These are phyloP conservation scores for Phytophthora multivora DNA, from an alignment of 352 stramenopile genomes.

Conservation along the genomic window DNA sequence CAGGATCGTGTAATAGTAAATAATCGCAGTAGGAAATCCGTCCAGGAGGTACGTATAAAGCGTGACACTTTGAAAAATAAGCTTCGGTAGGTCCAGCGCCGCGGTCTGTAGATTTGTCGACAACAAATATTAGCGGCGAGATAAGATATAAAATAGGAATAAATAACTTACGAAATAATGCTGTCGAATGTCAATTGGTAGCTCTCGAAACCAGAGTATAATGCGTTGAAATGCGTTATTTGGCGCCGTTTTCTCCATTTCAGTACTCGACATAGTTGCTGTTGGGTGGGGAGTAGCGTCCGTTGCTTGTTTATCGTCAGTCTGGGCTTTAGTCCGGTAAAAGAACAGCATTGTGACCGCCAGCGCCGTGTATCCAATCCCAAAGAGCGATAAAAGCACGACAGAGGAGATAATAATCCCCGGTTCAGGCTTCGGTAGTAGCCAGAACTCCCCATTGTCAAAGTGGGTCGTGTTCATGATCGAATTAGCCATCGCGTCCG, in stretches of 20 bases:
- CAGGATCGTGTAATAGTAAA: conserved; percentile 43
- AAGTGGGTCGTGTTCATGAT: conserved; percentile 46
- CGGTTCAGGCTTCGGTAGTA: conserved; percentile 31
- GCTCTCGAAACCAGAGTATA: neutral
- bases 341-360: conserved; percentile 40
- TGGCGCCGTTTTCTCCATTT: neutral
- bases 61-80: conserved; percentile 48
- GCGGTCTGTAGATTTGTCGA: conserved; percentile 30
- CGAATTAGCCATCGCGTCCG: conserved; percentile 35
- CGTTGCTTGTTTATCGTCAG: neutral
- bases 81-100: conserved; percentile 45
- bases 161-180: conserved; percentile 19
- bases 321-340: conserved; percentile 5
- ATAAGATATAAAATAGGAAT: neutral
- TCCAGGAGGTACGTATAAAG: conserved; percentile 37
- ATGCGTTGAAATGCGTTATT: neutral
- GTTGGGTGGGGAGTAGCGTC: too few relatives aligned
- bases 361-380: conserved; percentile 34
- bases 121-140: neutral
- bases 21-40: conserved; percentile 46
- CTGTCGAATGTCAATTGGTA: conserved; percentile 16
- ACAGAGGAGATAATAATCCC: conserved; percentile 26
- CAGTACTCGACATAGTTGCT: too few relatives aligned
- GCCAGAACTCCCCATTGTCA: conserved; percentile 53
- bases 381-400: conserved; percentile 34